A percentile compares a stretch with the other conserved stretches of the same genome.
These are phyloP conservation scores for Gossypium bickii DNA, from an alignment of 345 rosid genomes.

Conservation along the genomic window DNA sequence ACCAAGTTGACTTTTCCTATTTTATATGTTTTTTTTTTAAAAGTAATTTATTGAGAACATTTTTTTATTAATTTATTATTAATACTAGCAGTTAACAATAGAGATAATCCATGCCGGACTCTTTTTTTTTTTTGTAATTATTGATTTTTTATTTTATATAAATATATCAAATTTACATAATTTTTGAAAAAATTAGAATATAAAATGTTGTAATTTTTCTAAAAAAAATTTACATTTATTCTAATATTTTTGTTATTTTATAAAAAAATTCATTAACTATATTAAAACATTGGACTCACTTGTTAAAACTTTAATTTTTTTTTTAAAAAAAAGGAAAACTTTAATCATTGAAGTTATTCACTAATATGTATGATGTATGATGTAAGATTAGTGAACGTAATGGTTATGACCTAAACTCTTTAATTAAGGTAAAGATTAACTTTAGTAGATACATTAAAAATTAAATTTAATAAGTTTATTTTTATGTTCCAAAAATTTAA, in stretches of 20 bases:
- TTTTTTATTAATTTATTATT: neutral
- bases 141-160: no score
- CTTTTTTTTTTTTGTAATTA: neutral
- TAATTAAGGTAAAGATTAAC: neutral
- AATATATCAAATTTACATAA: no score
- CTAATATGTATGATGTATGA: neutral
- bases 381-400: neutral
- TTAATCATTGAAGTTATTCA: neutral
- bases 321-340: no score
- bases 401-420: neutral
- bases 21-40: neutral
- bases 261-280: no score
- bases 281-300: no score
- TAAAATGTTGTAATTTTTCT: no score
- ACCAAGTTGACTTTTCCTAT: neutral
- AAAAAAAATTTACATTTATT: no score
- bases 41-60: neutral
- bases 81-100: neutral
- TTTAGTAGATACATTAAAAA: neutral
- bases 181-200: no score
- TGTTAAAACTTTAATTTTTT: no score
- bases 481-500: no score
- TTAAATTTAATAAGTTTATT: no score
- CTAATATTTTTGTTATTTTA: no score
- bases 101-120: conserved; percentile 4